Conservation (phyloP, 208 protist species). For the Trypanosoma cruzi region DNA sequence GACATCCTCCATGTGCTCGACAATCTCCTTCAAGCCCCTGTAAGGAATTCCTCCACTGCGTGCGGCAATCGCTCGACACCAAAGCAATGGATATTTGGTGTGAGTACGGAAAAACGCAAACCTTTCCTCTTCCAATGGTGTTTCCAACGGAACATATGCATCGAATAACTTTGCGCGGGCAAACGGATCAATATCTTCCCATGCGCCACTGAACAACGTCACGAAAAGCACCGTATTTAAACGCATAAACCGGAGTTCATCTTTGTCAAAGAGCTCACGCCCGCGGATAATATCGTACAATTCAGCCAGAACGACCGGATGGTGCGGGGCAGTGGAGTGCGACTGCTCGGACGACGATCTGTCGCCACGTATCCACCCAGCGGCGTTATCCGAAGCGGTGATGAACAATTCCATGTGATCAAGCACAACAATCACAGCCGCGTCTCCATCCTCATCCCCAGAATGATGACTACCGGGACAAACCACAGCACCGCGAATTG, state of each 20-base stretch:
- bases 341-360: background rate
- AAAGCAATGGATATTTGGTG: background rate
- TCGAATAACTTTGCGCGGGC: constrained; percentile 53
- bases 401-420: constrained; percentile 76
- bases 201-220: constrained; percentile 46
- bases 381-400: background rate
- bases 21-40: constrained; percentile 52
- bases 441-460: background rate
- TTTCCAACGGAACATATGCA: constrained; percentile 40
- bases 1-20: constrained; percentile 16
- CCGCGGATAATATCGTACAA: constrained; percentile 55
- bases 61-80: constrained; percentile 48
- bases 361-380: background rate
- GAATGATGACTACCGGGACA: background rate
- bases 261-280: constrained; percentile 16
- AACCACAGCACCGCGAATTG: background rate
- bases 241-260: constrained; percentile 21
- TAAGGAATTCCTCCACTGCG: constrained; percentile 75
- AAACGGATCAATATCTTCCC: constrained; percentile 46
- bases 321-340: constrained; percentile 9
- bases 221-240: constrained; percentile 40
- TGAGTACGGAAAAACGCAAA: constrained; percentile 38
- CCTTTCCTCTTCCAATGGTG: constrained; percentile 59
- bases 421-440: constrained; percentile 55
- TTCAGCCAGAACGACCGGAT: constrained; percentile 53